phyloP scores from a whole-genome alignment of 116 monocot genomes.

The Posidonia oceanica region DNA sequence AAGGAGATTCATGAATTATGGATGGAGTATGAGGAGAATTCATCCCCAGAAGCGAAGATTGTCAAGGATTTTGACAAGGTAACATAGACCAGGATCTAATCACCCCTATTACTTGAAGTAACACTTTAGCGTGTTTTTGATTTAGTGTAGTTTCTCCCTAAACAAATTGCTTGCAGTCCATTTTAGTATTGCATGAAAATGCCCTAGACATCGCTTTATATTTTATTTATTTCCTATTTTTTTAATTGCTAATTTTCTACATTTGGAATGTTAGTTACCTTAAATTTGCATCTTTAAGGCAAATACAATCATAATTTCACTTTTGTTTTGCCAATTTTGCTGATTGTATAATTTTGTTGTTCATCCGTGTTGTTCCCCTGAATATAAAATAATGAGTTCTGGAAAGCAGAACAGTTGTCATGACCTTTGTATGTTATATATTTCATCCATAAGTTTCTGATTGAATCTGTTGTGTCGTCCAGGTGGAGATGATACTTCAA shows the following conservation, averaged over 20 bases:
- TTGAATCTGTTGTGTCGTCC: slow-evolving; percentile 1
- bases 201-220: not conserved
- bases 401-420: too few species aligned
- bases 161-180: not conserved
- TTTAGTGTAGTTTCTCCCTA: not conserved
- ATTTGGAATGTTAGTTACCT: not conserved
- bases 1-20: slow-evolving; percentile 80
- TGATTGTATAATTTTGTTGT: too few species aligned
- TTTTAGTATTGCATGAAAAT: too few species aligned
- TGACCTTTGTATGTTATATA: too few species aligned
- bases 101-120: not conserved
- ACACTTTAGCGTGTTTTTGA: not conserved
- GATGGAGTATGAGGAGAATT: slow-evolving; percentile 92
- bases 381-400: too few species aligned
- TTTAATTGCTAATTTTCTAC: not conserved
- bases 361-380: too few species aligned
- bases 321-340: too few species aligned
- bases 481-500: slow-evolving; percentile 99
- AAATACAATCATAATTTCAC: too few species aligned
- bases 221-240: not conserved
- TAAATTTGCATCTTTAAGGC: not conserved
- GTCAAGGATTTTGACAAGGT: slow-evolving; percentile 99
- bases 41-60: slow-evolving; percentile 79
- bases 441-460: too few species aligned
- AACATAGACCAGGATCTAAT: not conserved